These are phyloP conservation scores for Penicillium sp. DNA, from an alignment of 2,329 filamentous ascomycete species.

Conservation along the genomic window DNA sequence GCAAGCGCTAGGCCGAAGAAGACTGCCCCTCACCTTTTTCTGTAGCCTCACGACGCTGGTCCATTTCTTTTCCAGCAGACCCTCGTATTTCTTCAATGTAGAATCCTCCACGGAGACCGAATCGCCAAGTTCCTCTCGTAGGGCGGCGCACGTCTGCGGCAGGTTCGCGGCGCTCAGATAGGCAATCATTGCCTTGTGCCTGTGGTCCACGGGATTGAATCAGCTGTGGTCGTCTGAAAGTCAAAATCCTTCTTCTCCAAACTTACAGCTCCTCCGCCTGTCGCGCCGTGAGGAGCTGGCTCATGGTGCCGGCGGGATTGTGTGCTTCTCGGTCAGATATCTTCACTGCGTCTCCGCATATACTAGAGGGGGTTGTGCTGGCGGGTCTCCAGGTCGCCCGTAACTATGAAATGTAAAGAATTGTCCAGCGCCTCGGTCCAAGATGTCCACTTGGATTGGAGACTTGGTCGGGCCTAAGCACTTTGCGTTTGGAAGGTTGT, in stretches of 20 bases:
- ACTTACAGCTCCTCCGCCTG: conserved; percentile 86
- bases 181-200: conserved; percentile 89
- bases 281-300: conserved; percentile 66
- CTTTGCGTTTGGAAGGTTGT: not conserved
- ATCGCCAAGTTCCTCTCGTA: conserved; percentile 72
- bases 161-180: conserved; percentile 74
- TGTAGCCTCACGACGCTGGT: conserved; percentile 90
- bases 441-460: conserved; percentile 1
- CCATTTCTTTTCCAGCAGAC: conserved; percentile 95
- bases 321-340: conserved; percentile 13
- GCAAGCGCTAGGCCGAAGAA: not conserved
- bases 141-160: conserved; percentile 59
- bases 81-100: conserved; percentile 90
- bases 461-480: not conserved
- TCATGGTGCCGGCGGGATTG: conserved; percentile 49
- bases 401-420: not conserved
- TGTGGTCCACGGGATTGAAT: conserved; percentile 34
- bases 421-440: not conserved
- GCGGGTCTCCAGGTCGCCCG: not conserved
- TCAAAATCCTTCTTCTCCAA: conserved; percentile 1
- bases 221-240: conserved; percentile 6
- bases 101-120: conserved; percentile 64
- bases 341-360: conserved; percentile 16
- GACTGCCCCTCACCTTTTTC: conserved; percentile 66
- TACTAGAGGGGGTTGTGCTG: conserved; percentile 11